Evolutionary conservation across 495 filamentous ascomycete genomes (phyloP).

Genomic region (Xylaria acuta): DNA sequence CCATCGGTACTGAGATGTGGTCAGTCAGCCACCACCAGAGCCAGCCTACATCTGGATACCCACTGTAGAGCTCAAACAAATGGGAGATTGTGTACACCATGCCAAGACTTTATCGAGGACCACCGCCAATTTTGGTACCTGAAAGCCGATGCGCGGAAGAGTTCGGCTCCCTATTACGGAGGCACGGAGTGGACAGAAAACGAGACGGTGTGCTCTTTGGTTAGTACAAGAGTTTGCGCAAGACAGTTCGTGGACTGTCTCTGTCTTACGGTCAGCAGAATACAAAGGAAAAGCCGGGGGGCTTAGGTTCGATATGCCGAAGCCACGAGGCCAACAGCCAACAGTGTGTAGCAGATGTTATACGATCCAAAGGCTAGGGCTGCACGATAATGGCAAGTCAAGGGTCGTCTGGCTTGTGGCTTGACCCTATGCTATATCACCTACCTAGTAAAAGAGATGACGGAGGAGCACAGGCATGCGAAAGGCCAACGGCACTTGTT

Average conservation of each 20-base stretch:
- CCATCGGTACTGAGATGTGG: constrained; percentile 26
- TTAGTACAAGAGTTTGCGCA: not conserved
- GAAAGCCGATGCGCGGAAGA: constrained; percentile 12
- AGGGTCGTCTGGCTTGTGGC: constrained; percentile 11
- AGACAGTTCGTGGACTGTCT: not conserved
- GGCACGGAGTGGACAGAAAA: not conserved
- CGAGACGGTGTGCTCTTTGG: not conserved
- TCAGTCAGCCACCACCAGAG: constrained; percentile 16
- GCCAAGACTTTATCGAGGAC: constrained; percentile 27
- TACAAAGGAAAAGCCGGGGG: not conserved
- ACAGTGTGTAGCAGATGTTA: not conserved
- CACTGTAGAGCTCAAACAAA: constrained; percentile 19
- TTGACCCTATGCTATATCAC: constrained; percentile 13
- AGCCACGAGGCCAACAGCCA: not conserved
- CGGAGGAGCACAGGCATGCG: not conserved
- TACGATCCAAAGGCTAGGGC: not conserved
- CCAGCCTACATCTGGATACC: constrained; percentile 10
- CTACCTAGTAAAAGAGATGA: not conserved
- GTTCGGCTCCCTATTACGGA: constrained; percentile 14
- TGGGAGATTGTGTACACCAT: constrained; percentile 24
- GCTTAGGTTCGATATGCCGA: not conserved
- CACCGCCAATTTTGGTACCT: constrained; percentile 13
- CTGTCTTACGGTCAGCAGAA: not conserved
- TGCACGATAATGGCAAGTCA: constrained; percentile 10
- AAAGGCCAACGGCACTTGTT: constrained; percentile 10